Base-by-base conservation (phyloP, 345 rosid genomes). In the sweet orange (Citrus sinensis) region DNA sequence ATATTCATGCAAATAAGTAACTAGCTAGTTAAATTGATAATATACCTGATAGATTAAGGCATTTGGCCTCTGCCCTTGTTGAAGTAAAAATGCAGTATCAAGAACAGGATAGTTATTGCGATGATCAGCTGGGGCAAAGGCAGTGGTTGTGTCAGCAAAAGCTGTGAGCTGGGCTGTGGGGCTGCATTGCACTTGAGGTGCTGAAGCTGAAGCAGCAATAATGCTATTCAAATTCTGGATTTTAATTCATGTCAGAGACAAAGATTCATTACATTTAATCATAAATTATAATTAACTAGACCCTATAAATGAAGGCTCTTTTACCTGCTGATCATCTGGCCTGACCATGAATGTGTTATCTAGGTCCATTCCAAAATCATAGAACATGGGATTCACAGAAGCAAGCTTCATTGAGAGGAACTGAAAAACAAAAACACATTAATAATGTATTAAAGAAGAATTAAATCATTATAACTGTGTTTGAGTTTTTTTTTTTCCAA, bases 331-430 rank as follows among this genome's bases (percentile, higher is more conserved):
- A 46, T 46, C 16, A 66, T 66, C 91, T 35, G 92, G 86, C 83
- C 80, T 83, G 59, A 69, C 71, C 83, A 87, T 84, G 51, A 89
- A 73, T 72, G 88, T 79, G 58, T 87, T 91, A 8, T 77, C 89
- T 16, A 79, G 76, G 62, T 89, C 94, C 84, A 84, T 81, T 64
- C 91, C 88, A 71, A 88, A 87, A 79, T 89, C 90, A 89, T 83
- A 90, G 71, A 88, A 83, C 85, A 88, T 40, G 49, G 92, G 97
- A 80, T 86, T 90, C 71, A 89, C 73, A 73, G 90, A 86, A 60
- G 97, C 85, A 80, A 92, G 87, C 87, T 92, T 90, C 97, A 92
- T 85, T 7, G 97, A 92, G 10, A 92, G 92, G 82, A 90, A 85
- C 97, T 92, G 84, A 67, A 29, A 61, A 67, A 19, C 7, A 11